Conservation (phyloP, 768 basidiomycete genomes). For the Serendipita indica region DNA sequence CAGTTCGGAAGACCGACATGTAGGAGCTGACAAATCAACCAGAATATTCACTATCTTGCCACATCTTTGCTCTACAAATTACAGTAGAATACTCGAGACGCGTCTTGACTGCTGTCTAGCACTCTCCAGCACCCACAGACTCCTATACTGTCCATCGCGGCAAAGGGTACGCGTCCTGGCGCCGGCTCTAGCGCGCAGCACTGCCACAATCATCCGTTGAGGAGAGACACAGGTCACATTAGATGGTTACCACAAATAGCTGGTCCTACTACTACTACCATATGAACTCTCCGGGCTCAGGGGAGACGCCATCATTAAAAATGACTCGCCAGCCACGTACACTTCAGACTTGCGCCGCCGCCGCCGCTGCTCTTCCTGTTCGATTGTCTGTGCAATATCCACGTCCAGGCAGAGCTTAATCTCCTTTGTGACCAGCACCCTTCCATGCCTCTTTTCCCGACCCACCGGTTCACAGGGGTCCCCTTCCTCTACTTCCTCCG, state of each 20-base stretch:
- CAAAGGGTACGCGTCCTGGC: no score
- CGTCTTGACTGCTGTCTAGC: no score
- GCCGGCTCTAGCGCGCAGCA: no score
- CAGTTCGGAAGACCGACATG: no score
- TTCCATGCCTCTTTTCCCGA: neutral
- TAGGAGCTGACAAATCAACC: no score
- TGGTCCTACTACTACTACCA: neutral
- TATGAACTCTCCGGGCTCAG: neutral
- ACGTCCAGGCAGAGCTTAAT: neutral
- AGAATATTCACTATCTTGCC: no score
- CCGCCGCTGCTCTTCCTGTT: neutral
- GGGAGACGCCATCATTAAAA: neutral
- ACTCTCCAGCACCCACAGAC: no score
- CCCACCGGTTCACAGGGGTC: neutral
- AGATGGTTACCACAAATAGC: neutral
- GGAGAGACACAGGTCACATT: no score
- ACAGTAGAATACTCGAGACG: no score
- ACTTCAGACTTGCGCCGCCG: neutral
- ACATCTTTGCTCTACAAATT: no score
- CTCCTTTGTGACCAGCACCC: neutral
- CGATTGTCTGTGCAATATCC: neutral
- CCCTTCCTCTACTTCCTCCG: neutral
- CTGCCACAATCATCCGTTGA: no score
- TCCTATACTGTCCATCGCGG: no score
- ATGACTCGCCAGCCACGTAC: neutral